phyloP scores from a whole-genome alignment of 2,329 filamentous ascomycete species.

The Colletotrichum godetiae region DNA sequence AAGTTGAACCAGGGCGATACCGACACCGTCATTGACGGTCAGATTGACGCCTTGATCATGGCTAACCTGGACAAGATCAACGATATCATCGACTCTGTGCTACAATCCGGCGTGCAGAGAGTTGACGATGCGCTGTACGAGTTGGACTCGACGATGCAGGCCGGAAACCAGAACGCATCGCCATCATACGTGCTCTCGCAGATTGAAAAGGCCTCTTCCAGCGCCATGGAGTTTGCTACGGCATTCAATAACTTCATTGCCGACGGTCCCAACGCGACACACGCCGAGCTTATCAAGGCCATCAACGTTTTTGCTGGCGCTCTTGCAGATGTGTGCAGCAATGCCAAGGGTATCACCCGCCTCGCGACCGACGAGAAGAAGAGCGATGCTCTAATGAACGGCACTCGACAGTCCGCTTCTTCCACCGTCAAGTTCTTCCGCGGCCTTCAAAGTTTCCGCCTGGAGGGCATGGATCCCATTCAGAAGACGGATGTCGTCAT shows the following conservation, averaged over 20 bases:
- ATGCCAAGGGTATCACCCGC: conserved; percentile 93
- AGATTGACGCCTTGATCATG: conserved; percentile 90
- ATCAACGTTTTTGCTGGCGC: conserved; percentile 92
- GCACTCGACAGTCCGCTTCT: conserved; percentile 84
- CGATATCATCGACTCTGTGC: conserved; percentile 95
- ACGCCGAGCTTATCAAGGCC: conserved; percentile 91
- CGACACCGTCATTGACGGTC: conserved; percentile 85
- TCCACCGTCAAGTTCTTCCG: conserved; percentile 96
- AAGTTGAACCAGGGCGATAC: conserved; percentile 79
- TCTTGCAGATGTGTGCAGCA: conserved; percentile 92
- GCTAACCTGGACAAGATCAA: conserved; percentile 93
- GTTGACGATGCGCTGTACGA: conserved; percentile 98
- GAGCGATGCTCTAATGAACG: conserved; percentile 84
- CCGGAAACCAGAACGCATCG: conserved; percentile 97
- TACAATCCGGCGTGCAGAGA: conserved; percentile 91
- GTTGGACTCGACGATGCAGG: conserved; percentile 97
- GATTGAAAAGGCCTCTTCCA: conserved; percentile 95
- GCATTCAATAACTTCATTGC: conserved; percentile 99
- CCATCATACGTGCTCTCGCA: conserved; percentile 95
- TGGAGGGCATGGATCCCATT: conserved; percentile 89
- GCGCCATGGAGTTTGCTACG: conserved; percentile 96
- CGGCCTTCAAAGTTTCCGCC: conserved; percentile 89
- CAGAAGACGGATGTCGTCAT: conserved; percentile 98
- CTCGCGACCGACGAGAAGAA: conserved; percentile 97
- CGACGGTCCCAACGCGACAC: conserved; percentile 90